Conservation (phyloP, 345 rosid genomes). For the Draba incana region DNA sequence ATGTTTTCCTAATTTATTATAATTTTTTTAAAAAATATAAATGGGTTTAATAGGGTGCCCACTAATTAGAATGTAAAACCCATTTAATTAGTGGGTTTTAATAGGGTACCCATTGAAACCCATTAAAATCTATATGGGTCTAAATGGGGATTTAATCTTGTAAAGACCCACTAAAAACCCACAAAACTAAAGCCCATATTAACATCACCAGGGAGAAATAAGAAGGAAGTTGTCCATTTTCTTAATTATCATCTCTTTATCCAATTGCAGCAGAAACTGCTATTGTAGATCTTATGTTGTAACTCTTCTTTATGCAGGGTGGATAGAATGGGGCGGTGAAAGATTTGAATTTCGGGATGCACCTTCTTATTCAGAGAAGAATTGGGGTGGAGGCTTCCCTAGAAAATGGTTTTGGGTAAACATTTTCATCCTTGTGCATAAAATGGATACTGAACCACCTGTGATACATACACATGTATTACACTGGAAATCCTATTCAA, state of each 20-base stretch:
- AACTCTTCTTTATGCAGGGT: slow-evolving; percentile 58
- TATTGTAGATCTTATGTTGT: slow-evolving; percentile 17
- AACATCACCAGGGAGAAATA: no score
- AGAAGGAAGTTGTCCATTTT: slow-evolving; percentile 3
- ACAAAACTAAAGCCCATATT: no score
- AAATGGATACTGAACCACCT: slow-evolving; percentile 18
- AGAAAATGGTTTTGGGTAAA: slow-evolving; percentile 99
- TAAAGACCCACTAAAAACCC: no score
- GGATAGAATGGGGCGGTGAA: slow-evolving; percentile 98
- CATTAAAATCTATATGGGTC: no score
- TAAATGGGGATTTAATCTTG: no score
- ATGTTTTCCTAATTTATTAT: no score
- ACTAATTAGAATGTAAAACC: no score
- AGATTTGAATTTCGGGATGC: slow-evolving; percentile 86
- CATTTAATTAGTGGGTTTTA: no score
- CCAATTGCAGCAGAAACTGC: slow-evolving; percentile 11
- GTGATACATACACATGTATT: slow-evolving; percentile 14
- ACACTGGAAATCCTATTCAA: background rate
- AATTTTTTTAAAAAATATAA: no score
- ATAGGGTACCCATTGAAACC: no score
- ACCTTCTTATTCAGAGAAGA: slow-evolving; percentile 96
- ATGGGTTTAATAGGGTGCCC: no score
- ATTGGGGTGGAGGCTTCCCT: slow-evolving; percentile 98
- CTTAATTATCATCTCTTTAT: slow-evolving; percentile 9
- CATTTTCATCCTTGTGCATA: slow-evolving; percentile 24